Percentiles rank a stretch among this genome's conserved stretches.
phyloP scores from a whole-genome alignment of 305 asterid genomes.

The Solanum hybrid region DNA sequence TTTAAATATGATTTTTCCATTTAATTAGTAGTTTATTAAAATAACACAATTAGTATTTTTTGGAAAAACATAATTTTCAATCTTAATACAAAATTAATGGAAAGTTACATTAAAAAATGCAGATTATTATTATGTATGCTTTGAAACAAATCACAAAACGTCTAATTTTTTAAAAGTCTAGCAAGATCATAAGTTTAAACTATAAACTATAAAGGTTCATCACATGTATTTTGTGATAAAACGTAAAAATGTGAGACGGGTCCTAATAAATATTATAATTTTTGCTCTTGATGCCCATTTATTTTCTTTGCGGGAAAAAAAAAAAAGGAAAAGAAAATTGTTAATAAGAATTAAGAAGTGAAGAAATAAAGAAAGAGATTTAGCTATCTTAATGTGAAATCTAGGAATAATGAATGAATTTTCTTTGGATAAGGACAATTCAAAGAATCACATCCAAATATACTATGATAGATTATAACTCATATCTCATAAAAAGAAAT shows the following conservation, averaged over 20 bases:
- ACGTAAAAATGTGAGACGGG: neutral
- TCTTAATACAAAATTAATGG: too few relatives aligned
- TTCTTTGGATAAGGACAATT: neutral
- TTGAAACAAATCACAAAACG: too few relatives aligned
- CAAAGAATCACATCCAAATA: neutral
- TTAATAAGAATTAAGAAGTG: neutral
- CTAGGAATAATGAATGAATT: neutral
- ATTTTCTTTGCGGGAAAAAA: neutral
- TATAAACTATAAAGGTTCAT: neutral
- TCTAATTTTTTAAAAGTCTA: too few relatives aligned
- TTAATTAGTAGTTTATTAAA: neutral
- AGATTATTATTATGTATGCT: too few relatives aligned
- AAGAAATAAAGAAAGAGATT: too few relatives aligned
- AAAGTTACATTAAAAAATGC: too few relatives aligned
- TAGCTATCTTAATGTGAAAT: neutral
- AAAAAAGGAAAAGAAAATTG: neutral
- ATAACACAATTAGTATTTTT: too few relatives aligned
- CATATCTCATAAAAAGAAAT: neutral
- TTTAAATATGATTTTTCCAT: neutral
- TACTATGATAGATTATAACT: neutral
- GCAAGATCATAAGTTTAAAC: neutral
- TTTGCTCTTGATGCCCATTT: neutral
- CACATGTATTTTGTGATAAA: neutral
- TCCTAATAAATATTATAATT: neutral
- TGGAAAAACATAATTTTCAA: too few relatives aligned